These are phyloP conservation scores for Sphagnum contortum DNA, from an alignment of 225 moss, liverwort and hornwort genomes.

Conservation along the genomic window DNA sequence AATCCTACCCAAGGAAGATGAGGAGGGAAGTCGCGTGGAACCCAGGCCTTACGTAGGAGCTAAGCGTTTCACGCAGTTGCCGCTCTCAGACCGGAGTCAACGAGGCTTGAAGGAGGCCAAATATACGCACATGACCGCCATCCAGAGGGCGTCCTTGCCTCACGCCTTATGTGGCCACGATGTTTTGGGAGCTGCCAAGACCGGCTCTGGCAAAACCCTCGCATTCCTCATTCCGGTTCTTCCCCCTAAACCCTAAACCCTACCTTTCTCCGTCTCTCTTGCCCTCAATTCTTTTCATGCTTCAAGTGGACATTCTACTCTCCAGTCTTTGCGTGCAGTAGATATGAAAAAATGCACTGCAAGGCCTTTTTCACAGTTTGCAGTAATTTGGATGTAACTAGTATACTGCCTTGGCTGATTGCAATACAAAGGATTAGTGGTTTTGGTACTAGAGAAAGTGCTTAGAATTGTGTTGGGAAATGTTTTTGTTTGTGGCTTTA, in stretches of 20 bases:
- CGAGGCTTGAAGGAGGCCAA: constrained; percentile 75
- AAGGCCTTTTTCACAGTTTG: no score
- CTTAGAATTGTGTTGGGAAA: background rate
- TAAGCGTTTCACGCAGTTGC: constrained; percentile 65
- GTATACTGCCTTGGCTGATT: no score
- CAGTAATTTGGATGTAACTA: no score
- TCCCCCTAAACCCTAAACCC: no score
- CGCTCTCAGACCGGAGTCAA: constrained; percentile 77
- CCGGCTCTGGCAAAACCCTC: constrained; percentile 91
- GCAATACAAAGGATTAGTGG: no score
- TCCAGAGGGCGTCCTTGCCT: constrained; percentile 85
- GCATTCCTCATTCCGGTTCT: constrained; percentile 86
- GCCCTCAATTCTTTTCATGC: background rate
- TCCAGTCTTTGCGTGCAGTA: background rate
- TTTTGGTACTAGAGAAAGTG: background rate
- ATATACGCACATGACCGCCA: constrained; percentile 85
- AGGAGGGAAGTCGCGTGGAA: constrained; percentile 4
- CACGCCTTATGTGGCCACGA: constrained; percentile 91
- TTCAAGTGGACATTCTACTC: background rate
- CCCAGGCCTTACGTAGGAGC: constrained; percentile 63
- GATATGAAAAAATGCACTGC: no score
- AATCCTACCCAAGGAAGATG: constrained; percentile 25
- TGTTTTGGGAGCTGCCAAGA: constrained; percentile 96
- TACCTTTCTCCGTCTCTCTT: constrained; percentile 3
- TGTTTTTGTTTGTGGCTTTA: constrained; percentile 9